Conservation (phyloP, 257 asterid species). For the Solanum ossicruentum region DNA sequence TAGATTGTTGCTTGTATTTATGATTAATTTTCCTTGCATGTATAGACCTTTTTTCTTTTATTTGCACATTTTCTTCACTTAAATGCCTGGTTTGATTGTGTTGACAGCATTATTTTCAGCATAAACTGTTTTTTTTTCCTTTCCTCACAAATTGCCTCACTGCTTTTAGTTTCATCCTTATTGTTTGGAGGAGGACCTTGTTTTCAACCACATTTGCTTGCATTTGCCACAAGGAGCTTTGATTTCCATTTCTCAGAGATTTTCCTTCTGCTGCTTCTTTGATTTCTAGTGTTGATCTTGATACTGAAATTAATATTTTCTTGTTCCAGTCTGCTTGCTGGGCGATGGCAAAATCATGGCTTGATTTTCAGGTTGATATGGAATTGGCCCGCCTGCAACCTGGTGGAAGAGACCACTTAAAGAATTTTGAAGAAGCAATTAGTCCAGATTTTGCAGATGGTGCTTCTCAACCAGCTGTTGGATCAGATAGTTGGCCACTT, state of each 20-base stretch:
- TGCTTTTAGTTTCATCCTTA: not conserved
- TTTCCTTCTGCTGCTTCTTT: not conserved
- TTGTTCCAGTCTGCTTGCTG: slow-evolving; percentile 94
- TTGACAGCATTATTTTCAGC: not conserved
- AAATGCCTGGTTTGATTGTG: not conserved
- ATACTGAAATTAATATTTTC: not conserved
- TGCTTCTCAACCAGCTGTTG: slow-evolving; percentile 35
- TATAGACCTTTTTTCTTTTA: not conserved
- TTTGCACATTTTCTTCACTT: not conserved
- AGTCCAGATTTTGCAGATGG: slow-evolving; percentile 57
- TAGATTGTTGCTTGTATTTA: not conserved
- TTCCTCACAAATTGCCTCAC: not conserved
- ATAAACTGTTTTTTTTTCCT: not conserved
- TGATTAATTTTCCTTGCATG: not conserved
- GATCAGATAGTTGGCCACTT: slow-evolving; percentile 85
- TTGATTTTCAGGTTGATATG: slow-evolving; percentile 82
- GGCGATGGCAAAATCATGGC: slow-evolving; percentile 99
- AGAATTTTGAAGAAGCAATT: slow-evolving; percentile 65
- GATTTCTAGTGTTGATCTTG: not conserved
- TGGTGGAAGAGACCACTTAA: slow-evolving; percentile 46
- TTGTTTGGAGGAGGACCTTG: not conserved
- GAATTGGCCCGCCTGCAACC: slow-evolving; percentile 49
- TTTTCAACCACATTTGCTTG: not conserved
- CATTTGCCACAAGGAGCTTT: not conserved
- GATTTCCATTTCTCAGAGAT: not conserved